Percentiles rank a stretch among this genome's conserved stretches.
phyloP scores from a whole-genome alignment of 2,329 filamentous ascomycete genomes.

The Aspergillus oerlinghausenensis region DNA sequence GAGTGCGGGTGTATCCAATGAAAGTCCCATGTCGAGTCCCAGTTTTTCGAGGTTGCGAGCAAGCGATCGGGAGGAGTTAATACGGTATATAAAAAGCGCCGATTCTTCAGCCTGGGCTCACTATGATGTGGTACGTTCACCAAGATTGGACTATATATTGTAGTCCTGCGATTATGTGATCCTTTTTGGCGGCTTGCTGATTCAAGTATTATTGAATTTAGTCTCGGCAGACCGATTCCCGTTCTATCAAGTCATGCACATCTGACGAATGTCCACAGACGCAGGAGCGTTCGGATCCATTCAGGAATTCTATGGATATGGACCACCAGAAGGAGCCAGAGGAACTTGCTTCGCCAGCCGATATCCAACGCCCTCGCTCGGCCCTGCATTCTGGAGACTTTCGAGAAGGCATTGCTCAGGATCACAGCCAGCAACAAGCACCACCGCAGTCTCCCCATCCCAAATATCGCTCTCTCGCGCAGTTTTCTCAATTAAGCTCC shows the following conservation, averaged over 20 bases:
- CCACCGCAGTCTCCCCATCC: conserved; percentile 19
- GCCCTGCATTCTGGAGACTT: conserved; percentile 62
- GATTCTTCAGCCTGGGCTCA: conserved; percentile 72
- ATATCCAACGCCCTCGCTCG: conserved; percentile 79
- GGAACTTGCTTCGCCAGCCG: conserved; percentile 51
- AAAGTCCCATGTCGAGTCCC: conserved; percentile 9
- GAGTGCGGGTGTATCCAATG: conserved; percentile 10
- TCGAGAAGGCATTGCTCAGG: conserved; percentile 39
- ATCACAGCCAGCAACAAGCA: conserved; percentile 22
- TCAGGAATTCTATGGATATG: conserved; percentile 10
- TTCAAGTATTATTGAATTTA: background rate
- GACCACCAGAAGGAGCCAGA: conserved; percentile 31
- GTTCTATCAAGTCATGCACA: background rate
- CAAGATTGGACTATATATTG: background rate
- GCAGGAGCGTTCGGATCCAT: conserved; percentile 9
- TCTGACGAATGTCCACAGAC: conserved; percentile 16
- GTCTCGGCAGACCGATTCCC: background rate
- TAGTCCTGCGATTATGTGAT: background rate
- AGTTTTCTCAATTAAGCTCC: conserved; percentile 32
- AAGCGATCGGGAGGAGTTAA: conserved; percentile 68
- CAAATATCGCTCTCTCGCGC: conserved; percentile 8
- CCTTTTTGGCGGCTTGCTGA: background rate
- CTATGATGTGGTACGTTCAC: conserved; percentile 52
- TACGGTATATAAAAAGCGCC: conserved; percentile 75
- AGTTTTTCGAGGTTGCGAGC: conserved; percentile 21